These are phyloP conservation scores for Botrytis porri DNA, from an alignment of 2,329 filamentous ascomycete genomes.

Conservation along the genomic window DNA sequence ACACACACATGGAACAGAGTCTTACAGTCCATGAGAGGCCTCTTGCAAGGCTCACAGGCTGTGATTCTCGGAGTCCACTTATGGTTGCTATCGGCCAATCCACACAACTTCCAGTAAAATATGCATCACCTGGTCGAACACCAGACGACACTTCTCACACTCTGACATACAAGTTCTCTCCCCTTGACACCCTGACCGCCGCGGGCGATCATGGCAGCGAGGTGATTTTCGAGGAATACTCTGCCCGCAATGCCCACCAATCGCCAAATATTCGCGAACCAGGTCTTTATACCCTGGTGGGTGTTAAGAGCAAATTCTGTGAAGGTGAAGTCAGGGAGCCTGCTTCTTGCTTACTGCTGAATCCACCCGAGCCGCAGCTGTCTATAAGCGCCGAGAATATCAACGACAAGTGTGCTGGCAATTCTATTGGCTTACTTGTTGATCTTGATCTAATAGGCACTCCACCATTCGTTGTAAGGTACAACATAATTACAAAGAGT, in stretches of 20 bases:
- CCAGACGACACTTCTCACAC: slow-evolving; percentile 65
- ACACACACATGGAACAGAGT: slow-evolving; percentile 65
- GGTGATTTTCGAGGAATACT: slow-evolving; percentile 55
- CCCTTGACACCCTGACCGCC: slow-evolving; percentile 64
- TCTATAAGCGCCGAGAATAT: slow-evolving; percentile 75
- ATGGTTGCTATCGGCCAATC: slow-evolving; percentile 75
- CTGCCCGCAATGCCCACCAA: slow-evolving; percentile 59
- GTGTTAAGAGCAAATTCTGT: slow-evolving; percentile 77
- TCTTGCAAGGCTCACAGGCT: slow-evolving; percentile 66
- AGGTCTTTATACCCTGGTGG: slow-evolving; percentile 82
- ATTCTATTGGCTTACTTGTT: slow-evolving; percentile 84
- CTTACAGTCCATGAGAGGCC: slow-evolving; percentile 89
- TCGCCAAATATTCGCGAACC: slow-evolving; percentile 68
- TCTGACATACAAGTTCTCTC: slow-evolving; percentile 78
- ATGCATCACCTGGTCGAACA: slow-evolving; percentile 58
- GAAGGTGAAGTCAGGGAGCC: slow-evolving; percentile 88
- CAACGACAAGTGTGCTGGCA: slow-evolving; percentile 91
- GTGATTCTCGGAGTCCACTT: slow-evolving; percentile 75
- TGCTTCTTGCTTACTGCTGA: slow-evolving; percentile 87
- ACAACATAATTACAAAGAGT: slow-evolving; percentile 64
- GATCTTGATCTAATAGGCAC: slow-evolving; percentile 88
- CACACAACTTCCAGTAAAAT: slow-evolving; percentile 67
- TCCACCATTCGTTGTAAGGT: slow-evolving; percentile 82
- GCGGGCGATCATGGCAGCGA: slow-evolving; percentile 66
- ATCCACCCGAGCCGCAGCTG: slow-evolving; percentile 82